Percentiles rank a stretch among this genome's conserved stretches.
phyloP scores from a whole-genome alignment of 371 early-diverging fungal genomes.

The Catenaria anguillulae region DNA sequence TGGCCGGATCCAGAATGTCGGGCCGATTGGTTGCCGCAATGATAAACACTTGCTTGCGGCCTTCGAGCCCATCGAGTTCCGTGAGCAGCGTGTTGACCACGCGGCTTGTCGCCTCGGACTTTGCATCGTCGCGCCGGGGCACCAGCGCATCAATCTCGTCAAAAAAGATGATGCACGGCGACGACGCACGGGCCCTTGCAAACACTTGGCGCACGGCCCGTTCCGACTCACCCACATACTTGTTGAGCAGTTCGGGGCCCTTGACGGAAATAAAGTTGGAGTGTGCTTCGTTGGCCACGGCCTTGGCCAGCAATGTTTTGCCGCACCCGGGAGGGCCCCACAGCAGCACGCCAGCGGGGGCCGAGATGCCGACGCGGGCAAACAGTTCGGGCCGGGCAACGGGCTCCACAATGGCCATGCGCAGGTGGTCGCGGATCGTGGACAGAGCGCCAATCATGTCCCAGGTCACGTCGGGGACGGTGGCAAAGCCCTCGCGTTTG shows the following conservation, averaged over 20 bases:
- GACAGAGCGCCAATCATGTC: slow-evolving; percentile 98
- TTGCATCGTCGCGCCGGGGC: slow-evolving; percentile 52
- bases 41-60: slow-evolving; percentile 82
- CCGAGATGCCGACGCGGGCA: slow-evolving; percentile 87
- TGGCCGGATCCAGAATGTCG: slow-evolving; percentile 94
- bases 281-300: slow-evolving; percentile 91
- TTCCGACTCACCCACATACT: slow-evolving; percentile 99
- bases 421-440: slow-evolving; percentile 87
- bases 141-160: slow-evolving; percentile 99
- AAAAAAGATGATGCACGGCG: slow-evolving; percentile 96
- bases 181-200: slow-evolving; percentile 83
- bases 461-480: slow-evolving; percentile 93
- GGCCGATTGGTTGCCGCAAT: slow-evolving; percentile 99
- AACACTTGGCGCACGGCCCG: slow-evolving; percentile 95
- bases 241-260: slow-evolving; percentile 98
- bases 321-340: slow-evolving; percentile 99
- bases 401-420: slow-evolving; percentile 97
- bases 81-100: slow-evolving; percentile 96
- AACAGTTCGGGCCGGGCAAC: slow-evolving; percentile 93
- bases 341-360: slow-evolving; percentile 89
- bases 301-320: slow-evolving; percentile 97
- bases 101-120: slow-evolving; percentile 79
- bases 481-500: slow-evolving; percentile 95
- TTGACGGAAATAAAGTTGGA: slow-evolving; percentile 98
- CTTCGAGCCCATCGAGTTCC: slow-evolving; percentile 79